Conservation (phyloP, 108 stramenopile species). For the Fistulifera pelliculosa region DNA sequence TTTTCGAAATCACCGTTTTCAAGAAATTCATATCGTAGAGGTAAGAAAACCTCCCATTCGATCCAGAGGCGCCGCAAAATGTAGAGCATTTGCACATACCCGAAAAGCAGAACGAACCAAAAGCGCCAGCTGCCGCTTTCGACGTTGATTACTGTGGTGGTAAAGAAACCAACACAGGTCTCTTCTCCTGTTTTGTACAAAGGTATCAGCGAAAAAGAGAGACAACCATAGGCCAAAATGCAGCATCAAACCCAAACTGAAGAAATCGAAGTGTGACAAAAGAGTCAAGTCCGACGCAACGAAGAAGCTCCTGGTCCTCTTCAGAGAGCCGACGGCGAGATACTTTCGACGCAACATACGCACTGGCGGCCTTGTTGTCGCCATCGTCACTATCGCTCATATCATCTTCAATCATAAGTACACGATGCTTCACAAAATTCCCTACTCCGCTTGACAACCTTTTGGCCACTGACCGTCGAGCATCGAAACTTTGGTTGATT, state of each 20-base stretch:
- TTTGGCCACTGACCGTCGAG: not conserved
- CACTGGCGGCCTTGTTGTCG: not conserved
- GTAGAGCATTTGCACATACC: conserved; percentile 27
- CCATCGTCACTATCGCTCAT: not conserved
- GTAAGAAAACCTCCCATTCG: conserved; percentile 54
- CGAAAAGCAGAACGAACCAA: conserved; percentile 28
- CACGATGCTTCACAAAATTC: not conserved
- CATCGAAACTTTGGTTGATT: not conserved
- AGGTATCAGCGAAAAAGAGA: conserved; percentile 23
- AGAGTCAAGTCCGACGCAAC: conserved; percentile 57
- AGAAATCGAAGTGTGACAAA: conserved; percentile 53
- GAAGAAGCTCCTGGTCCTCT: conserved; percentile 34
- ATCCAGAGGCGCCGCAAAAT: conserved; percentile 47
- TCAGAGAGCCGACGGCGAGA: conserved; percentile 6
- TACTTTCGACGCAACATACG: conserved; percentile 4
- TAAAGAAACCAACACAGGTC: conserved; percentile 1
- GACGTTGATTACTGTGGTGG: conserved; percentile 17
- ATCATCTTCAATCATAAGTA: not conserved
- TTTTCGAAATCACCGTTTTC: conserved; percentile 37
- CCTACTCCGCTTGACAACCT: not conserved
- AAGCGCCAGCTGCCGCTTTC: conserved; percentile 16
- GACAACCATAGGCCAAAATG: conserved; percentile 47
- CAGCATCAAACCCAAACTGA: conserved; percentile 40
- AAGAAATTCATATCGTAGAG: conserved; percentile 43
- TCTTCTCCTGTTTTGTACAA: conserved; percentile 12